phyloP scores from a whole-genome alignment of 1,284 basidiomycete genomes.

The Puccinia sorghi region DNA sequence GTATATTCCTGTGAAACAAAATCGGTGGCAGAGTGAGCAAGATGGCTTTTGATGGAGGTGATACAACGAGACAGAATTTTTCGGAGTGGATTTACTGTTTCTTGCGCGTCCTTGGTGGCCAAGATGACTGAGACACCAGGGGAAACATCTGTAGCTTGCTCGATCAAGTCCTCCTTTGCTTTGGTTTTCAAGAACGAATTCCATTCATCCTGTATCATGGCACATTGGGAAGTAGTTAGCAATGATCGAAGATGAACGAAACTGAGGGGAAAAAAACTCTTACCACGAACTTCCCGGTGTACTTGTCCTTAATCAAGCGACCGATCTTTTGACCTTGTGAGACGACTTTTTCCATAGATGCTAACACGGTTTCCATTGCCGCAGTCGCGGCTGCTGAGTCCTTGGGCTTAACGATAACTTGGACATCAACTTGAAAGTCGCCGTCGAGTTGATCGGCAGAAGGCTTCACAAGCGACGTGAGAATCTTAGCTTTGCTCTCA shows the following conservation, averaged over 20 bases:
- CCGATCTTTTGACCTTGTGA: constrained; percentile 63
- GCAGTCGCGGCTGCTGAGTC: constrained; percentile 18
- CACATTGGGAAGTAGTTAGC: not conserved
- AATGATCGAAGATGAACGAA: not conserved
- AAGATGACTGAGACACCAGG: constrained; percentile 74
- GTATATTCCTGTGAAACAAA: constrained; percentile 19
- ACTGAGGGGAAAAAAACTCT: constrained; percentile 67
- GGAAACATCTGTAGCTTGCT: constrained; percentile 72
- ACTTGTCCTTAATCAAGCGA: constrained; percentile 72
- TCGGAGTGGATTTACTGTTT: constrained; percentile 58
- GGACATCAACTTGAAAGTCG: constrained; percentile 55
- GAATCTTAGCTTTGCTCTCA: constrained; percentile 74
- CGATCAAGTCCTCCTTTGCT: constrained; percentile 1
- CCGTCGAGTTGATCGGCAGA: not conserved
- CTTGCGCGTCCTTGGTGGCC: constrained; percentile 85
- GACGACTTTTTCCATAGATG: not conserved
- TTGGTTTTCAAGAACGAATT: constrained; percentile 62
- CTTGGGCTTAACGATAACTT: constrained; percentile 57
- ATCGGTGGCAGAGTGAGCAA: constrained; percentile 18
- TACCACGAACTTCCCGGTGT: constrained; percentile 73
- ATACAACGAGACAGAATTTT: not conserved
- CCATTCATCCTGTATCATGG: constrained; percentile 51
- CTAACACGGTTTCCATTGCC: constrained; percentile 26
- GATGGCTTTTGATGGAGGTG: not conserved
- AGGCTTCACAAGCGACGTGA: not conserved